Evolutionary conservation across 805 yeast genomes (phyloP), one percentile per base, ranked within the genome.

Genomic region (Komagataella pseudopastoris): DNA sequence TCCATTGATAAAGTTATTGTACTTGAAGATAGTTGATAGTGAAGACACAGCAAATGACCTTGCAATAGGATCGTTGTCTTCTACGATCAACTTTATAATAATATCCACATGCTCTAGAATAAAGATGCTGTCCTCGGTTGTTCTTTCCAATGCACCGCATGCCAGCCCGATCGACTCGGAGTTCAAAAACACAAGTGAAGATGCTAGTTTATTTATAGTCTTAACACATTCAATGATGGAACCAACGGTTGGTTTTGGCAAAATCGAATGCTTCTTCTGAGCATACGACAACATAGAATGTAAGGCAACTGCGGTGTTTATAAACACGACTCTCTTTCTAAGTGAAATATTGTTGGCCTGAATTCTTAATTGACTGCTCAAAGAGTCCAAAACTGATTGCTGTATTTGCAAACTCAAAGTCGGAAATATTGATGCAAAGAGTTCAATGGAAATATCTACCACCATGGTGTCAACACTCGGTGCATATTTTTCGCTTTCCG

Each of bases 341-440:
- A 6, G 22, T 2, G 47, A 45, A 18, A 45, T 45, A n/a, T 17
- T 45, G 22, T 50, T 50, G 55, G 62, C 47, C 56, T 67, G 58
- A 30, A 72, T 66, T 24, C 78, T 70, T 49, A 76, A 68, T 16
- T 75, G 71, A 3, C 83, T 70, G 56, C 89, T 75, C 55, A 93
- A 65, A 51, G 82, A 86, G 59, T 91, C 97, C 18, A 93, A 65
- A n/a, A 93, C 72, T 1, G 97, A 88, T 53, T 84, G 82, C 60
- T 91, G 97, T 51, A 93, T 85, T 55, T 88, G 86, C 4, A 78
- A 66, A 6, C 90, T 79, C 56, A 91, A 75, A 53, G 73, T 70
- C 0, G 95, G 87, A 56, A 91, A 84, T 1, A 85, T 72, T 6
- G 75, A 60, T 4, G 86, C 79, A 60, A 89, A 87, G 1, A 90